Percentiles rank a stretch among this genome's conserved stretches.
These are phyloP conservation scores for Rachicladosporium sp. DNA, from an alignment of 2,329 filamentous ascomycete species.

Conservation along the genomic window DNA sequence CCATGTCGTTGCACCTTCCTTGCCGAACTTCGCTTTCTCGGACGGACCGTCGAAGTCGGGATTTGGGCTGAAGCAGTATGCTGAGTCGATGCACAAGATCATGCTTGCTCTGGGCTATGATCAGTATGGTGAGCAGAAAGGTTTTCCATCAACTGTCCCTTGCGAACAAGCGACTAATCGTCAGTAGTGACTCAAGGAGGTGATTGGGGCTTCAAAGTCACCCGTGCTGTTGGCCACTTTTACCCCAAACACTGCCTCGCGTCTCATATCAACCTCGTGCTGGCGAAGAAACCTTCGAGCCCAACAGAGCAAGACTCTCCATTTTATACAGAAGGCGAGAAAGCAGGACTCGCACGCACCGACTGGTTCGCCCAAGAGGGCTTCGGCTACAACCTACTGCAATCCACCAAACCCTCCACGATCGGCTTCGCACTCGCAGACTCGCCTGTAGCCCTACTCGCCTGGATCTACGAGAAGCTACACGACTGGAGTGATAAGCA, in stretches of 20 bases:
- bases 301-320: conserved; percentile 40
- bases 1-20: conserved; percentile 36
- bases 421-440: conserved; percentile 55
- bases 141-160: too few species aligned
- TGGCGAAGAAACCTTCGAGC: conserved; percentile 39
- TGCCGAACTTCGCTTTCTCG: conserved; percentile 36
- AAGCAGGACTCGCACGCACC: conserved; percentile 36
- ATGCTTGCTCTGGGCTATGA: conserved; percentile 58
- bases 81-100: conserved; percentile 42
- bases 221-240: conserved; percentile 43
- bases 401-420: conserved; percentile 43
- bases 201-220: conserved; percentile 57
- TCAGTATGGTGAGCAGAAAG: conserved; percentile 41
- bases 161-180: too few species aligned
- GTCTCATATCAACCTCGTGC: conserved; percentile 48
- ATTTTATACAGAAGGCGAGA: conserved; percentile 39
- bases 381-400: conserved; percentile 34
- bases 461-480: conserved; percentile 57
- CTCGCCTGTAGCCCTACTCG: conserved; percentile 54
- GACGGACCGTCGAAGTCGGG: conserved; percentile 16
- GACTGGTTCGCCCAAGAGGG: conserved; percentile 44
- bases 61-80: conserved; percentile 10
- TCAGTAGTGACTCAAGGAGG: conserved; percentile 44
- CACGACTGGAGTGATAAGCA: conserved; percentile 5
- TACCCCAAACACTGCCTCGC: conserved; percentile 45